Evolutionary conservation across 2,329 filamentous ascomycete genomes (phyloP).

Genomic region (Trichoderma polysporum): DNA sequence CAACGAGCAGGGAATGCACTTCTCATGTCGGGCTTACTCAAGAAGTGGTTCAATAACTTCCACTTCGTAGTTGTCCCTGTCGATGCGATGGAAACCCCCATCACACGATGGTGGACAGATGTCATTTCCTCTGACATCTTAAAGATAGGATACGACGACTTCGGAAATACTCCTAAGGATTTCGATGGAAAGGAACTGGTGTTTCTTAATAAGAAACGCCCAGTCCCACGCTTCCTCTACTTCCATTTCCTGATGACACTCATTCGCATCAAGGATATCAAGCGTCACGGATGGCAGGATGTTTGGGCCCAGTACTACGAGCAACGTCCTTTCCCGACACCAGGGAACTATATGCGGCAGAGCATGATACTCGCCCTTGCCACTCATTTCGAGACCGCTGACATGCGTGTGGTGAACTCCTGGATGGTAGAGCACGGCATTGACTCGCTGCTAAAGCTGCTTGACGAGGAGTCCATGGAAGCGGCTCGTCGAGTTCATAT

Average conservation of each 20-base stretch:
- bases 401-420: neutral
- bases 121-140: neutral
- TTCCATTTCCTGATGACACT: conserved; percentile 1
- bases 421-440: neutral
- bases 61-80: neutral
- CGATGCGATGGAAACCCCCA: neutral
- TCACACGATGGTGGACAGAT: neutral
- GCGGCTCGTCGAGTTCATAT: neutral
- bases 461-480: neutral
- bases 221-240: neutral
- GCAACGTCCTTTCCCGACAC: neutral
- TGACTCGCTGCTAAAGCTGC: neutral
- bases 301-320: neutral
- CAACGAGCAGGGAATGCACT: neutral
- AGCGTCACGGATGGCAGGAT: neutral
- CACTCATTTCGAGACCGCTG: neutral
- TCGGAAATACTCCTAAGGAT: neutral
- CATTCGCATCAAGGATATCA: neutral
- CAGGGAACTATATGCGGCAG: neutral
- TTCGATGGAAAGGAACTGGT: neutral
- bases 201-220: neutral
- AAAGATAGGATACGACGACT: neutral
- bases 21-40: neutral
- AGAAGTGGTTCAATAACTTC: neutral
- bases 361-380: neutral